phyloP scores from a whole-genome alignment of 2,329 filamentous ascomycete species.

The Phaeosphaeria sp. region DNA sequence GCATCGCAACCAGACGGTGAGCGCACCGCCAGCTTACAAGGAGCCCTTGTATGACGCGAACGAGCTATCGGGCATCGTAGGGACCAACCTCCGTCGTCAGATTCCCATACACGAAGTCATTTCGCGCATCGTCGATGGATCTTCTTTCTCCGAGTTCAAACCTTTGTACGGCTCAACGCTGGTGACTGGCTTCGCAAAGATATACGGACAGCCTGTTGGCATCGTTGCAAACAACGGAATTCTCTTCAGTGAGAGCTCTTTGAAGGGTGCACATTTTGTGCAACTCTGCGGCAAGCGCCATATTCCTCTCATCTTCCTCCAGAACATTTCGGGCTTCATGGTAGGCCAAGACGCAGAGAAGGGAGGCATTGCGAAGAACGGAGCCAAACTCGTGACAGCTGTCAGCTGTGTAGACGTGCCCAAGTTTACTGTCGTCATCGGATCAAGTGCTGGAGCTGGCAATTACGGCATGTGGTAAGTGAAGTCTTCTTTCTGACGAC shows the following conservation, averaged over 20 bases:
- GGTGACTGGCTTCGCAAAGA: constrained; percentile 85
- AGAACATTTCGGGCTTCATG: constrained; percentile 99
- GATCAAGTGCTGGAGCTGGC: constrained; percentile 88
- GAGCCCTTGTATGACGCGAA: constrained; percentile 81
- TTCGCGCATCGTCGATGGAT: constrained; percentile 89
- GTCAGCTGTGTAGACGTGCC: constrained; percentile 93
- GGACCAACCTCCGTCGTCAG: constrained; percentile 85
- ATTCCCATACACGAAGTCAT: constrained; percentile 90
- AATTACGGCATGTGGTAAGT: constrained; percentile 95
- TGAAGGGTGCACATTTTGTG: constrained; percentile 97
- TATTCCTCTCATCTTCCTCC: constrained; percentile 89
- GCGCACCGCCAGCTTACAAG: constrained; percentile 57
- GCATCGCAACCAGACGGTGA: constrained; percentile 58
- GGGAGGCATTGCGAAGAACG: constrained; percentile 96
- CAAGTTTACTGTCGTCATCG: constrained; percentile 97
- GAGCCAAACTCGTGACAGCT: constrained; percentile 93
- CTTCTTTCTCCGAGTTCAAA: constrained; percentile 93
- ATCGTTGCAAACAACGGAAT: constrained; percentile 97
- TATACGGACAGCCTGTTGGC: constrained; percentile 88
- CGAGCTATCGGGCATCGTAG: constrained; percentile 87
- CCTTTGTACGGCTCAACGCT: constrained; percentile 86
- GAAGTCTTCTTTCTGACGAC: not conserved
- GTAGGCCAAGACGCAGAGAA: constrained; percentile 90
- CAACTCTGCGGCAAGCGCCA: constrained; percentile 90
- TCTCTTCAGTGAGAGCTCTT: constrained; percentile 83